Conservation (phyloP, 768 basidiomycete species). For the Omphalotus guepiniiformis region DNA sequence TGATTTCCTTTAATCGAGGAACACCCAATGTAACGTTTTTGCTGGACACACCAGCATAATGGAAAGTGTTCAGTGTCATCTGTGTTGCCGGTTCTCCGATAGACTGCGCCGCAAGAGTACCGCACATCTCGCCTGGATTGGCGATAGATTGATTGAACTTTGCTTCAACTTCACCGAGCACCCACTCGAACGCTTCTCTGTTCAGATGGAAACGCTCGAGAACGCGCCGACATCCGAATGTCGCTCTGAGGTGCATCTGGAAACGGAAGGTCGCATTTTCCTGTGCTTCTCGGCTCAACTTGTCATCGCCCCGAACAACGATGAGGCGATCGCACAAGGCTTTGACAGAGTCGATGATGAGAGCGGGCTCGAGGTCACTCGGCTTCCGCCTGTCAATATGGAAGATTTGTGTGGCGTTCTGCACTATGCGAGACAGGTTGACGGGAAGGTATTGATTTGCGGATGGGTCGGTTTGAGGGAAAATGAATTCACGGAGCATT, state of each 20-base stretch:
- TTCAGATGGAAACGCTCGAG: slow-evolving; percentile 87
- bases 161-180: slow-evolving; percentile 90
- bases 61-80: slow-evolving; percentile 99
- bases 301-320: slow-evolving; percentile 84
- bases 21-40: slow-evolving; percentile 99
- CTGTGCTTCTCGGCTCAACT: slow-evolving; percentile 73
- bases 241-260: slow-evolving; percentile 89
- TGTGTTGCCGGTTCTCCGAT: slow-evolving; percentile 99
- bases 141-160: slow-evolving; percentile 93
- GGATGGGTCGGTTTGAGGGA: slow-evolving; percentile 68
- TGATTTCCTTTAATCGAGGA: slow-evolving; percentile 97
- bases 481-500: slow-evolving; percentile 77
- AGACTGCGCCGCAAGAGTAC: slow-evolving; percentile 95
- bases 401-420: slow-evolving; percentile 95
- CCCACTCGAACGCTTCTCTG: slow-evolving; percentile 96
- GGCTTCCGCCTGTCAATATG: slow-evolving; percentile 93
- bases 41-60: slow-evolving; percentile 99
- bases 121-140: slow-evolving; percentile 98
- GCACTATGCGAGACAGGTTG: slow-evolving; percentile 91
- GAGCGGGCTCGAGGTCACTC: slow-evolving; percentile 83
- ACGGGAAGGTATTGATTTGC: slow-evolving; percentile 87
- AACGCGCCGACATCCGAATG: slow-evolving; percentile 82
- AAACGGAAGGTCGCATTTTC: slow-evolving; percentile 88
- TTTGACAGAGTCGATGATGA: slow-evolving; percentile 77
- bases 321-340: slow-evolving; percentile 74